These are phyloP conservation scores for Phoenix roebelenii DNA, from an alignment of 176 grass and related monocot species.

Conservation along the genomic window DNA sequence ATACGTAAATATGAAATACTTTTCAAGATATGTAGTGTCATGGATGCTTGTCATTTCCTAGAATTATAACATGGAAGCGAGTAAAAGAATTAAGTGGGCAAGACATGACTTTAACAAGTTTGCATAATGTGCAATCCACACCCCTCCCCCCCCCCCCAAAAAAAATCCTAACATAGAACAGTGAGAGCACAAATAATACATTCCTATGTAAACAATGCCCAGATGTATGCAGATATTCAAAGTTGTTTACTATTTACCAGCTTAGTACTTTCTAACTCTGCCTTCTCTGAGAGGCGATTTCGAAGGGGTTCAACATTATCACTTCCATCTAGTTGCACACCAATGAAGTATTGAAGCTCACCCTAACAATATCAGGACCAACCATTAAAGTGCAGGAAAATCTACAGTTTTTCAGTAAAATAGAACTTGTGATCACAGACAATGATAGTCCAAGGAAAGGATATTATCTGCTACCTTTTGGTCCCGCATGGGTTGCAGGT, in stretches of 20 bases:
- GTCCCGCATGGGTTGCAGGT: constrained; percentile 91
- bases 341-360: constrained; percentile 98
- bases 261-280: constrained; percentile 84
- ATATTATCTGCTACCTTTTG: constrained; percentile 60
- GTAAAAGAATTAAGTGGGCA: no score
- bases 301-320: constrained; percentile 90
- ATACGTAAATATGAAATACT: no score
- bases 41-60: no score
- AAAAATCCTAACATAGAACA: no score
- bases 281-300: constrained; percentile 74
- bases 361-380: constrained; percentile 35
- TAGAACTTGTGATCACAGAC: not conserved
- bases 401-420: no score
- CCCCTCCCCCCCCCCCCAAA: no score
- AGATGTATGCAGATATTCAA: not conserved
- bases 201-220: not conserved
- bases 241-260: constrained; percentile 34
- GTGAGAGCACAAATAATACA: no score
- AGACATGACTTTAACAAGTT: no score
- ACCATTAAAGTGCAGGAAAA: not conserved
- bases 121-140: no score
- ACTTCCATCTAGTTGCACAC: constrained; percentile 94
- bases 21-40: no score
- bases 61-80: no score
- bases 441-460: not conserved